Percentiles rank a stretch among this genome's conserved stretches.
Conservation (phyloP, 2,329 filamentous ascomycete species). For the Mycosphaerelloides madeirae region DNA sequence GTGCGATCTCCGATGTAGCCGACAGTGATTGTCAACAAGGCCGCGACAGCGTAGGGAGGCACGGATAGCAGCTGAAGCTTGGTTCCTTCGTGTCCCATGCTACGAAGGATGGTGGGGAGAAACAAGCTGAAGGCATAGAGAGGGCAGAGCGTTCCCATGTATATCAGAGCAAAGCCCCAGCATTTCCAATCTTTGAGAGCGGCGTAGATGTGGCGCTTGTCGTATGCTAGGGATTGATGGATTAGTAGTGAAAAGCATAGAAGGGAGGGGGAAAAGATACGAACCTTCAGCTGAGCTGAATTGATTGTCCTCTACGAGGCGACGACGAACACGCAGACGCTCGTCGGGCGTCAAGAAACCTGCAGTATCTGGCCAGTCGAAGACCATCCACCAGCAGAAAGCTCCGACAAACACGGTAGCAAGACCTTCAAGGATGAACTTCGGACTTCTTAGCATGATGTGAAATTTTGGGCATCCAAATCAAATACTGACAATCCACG, state of each 20-base stretch:
- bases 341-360: slow-evolving; percentile 51
- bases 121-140: slow-evolving; percentile 33
- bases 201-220: slow-evolving; percentile 24
- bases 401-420: slow-evolving; percentile 56
- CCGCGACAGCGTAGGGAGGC: slow-evolving; percentile 63
- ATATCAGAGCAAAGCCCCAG: slow-evolving; percentile 67
- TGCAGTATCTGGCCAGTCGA: slow-evolving; percentile 57
- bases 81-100: slow-evolving; percentile 44
- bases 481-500: slow-evolving; percentile 15
- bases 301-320: slow-evolving; percentile 26
- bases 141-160: slow-evolving; percentile 53
- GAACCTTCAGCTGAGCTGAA: slow-evolving; percentile 22
- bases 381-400: slow-evolving; percentile 27
- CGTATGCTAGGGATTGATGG: too few relatives aligned
- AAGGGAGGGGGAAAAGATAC: too few relatives aligned
- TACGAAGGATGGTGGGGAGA: slow-evolving; percentile 28
- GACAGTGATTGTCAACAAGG: slow-evolving; percentile 61
- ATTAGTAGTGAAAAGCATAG: too few relatives aligned
- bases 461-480: too few relatives aligned
- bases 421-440: slow-evolving; percentile 55
- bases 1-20: slow-evolving; percentile 75
- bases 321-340: slow-evolving; percentile 21
- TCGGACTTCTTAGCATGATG: too few relatives aligned
- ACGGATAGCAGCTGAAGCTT: slow-evolving; percentile 55
- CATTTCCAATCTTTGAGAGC: slow-evolving; percentile 75